Evolutionary conservation across 2,329 filamentous ascomycete genomes (phyloP).

Genomic region (Cucurbitaria berberidis): DNA sequence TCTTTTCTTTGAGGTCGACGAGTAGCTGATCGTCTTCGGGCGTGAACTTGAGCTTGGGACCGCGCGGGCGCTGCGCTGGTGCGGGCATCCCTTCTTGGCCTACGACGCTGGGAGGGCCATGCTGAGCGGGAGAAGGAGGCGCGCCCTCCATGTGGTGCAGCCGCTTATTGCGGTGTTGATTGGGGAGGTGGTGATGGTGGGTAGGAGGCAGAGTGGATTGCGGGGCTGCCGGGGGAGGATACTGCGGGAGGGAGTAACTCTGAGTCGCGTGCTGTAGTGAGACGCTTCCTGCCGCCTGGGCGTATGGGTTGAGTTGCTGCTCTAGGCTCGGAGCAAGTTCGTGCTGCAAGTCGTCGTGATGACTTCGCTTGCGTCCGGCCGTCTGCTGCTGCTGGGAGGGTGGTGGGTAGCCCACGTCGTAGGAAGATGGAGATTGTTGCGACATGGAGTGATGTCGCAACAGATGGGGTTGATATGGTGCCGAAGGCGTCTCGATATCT

Average conservation of each 20-base stretch:
- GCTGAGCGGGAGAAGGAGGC: slow-evolving; percentile 44
- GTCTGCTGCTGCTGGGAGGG: slow-evolving; percentile 41
- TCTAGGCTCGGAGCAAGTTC: slow-evolving; percentile 50
- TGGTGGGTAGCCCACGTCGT: slow-evolving; percentile 46
- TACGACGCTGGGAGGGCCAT: slow-evolving; percentile 80
- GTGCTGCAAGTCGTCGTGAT: slow-evolving; percentile 47
- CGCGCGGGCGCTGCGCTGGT: slow-evolving; percentile 79
- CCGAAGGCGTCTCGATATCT: slow-evolving; percentile 47
- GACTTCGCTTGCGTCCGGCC: slow-evolving; percentile 52
- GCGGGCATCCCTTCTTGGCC: slow-evolving; percentile 86
- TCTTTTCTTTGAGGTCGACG: slow-evolving; percentile 91
- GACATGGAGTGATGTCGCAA: slow-evolving; percentile 47
- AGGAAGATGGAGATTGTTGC: slow-evolving; percentile 45
- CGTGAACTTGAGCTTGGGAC: slow-evolving; percentile 92
- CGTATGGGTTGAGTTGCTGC: slow-evolving; percentile 47
- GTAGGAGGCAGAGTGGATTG: slow-evolving; percentile 37
- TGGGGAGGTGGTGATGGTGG: slow-evolving; percentile 83
- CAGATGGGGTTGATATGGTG: slow-evolving; percentile 45
- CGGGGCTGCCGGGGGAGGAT: slow-evolving; percentile 34
- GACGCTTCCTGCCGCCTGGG: slow-evolving; percentile 46
- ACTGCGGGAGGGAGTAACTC: slow-evolving; percentile 46
- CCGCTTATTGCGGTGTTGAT: slow-evolving; percentile 70
- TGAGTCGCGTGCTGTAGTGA: slow-evolving; percentile 50
- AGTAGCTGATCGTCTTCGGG: slow-evolving; percentile 87
- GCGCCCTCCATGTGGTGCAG: slow-evolving; percentile 58